A percentile compares a stretch with the other conserved stretches of the same genome.
Conservation (phyloP, 768 basidiomycete genomes). For the Calocybe indica region DNA sequence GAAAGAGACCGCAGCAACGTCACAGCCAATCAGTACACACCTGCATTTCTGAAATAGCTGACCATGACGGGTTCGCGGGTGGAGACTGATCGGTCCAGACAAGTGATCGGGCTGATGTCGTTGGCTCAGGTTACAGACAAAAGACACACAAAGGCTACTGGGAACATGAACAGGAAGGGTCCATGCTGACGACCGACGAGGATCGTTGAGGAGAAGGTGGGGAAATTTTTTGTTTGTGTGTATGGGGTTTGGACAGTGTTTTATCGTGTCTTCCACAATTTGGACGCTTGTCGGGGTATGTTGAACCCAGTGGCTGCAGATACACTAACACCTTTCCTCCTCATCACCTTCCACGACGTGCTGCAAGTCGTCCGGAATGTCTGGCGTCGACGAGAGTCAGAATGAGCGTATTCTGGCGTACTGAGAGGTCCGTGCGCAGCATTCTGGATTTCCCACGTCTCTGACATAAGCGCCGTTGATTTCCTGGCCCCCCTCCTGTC, state of each 20-base stretch:
- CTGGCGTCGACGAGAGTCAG: slow-evolving; percentile 10
- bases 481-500: slow-evolving; percentile 33
- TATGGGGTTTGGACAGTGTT: slow-evolving; percentile 54
- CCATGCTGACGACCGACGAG: slow-evolving; percentile 29
- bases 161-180: slow-evolving; percentile 59
- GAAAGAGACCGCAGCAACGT: no score
- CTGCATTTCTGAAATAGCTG: no score
- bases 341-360: slow-evolving; percentile 18
- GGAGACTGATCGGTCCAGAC: no score
- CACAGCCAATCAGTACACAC: no score
- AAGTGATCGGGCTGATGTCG: no score
- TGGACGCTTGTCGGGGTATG: slow-evolving; percentile 60
- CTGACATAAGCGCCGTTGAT: slow-evolving; percentile 44
- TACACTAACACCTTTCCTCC: slow-evolving; percentile 40
- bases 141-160: no score
- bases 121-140: no score
- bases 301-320: slow-evolving; percentile 50
- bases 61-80: no score
- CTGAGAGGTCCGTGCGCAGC: slow-evolving; percentile 51
- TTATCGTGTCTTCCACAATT: slow-evolving; percentile 72
- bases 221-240: slow-evolving; percentile 42
- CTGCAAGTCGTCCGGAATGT: slow-evolving; percentile 14
- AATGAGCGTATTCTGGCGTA: slow-evolving; percentile 3
- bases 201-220: slow-evolving; percentile 21
- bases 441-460: slow-evolving; percentile 50